Base-by-base conservation (phyloP, 352 stramenopile genomes). In the Phytophthora quininea region DNA sequence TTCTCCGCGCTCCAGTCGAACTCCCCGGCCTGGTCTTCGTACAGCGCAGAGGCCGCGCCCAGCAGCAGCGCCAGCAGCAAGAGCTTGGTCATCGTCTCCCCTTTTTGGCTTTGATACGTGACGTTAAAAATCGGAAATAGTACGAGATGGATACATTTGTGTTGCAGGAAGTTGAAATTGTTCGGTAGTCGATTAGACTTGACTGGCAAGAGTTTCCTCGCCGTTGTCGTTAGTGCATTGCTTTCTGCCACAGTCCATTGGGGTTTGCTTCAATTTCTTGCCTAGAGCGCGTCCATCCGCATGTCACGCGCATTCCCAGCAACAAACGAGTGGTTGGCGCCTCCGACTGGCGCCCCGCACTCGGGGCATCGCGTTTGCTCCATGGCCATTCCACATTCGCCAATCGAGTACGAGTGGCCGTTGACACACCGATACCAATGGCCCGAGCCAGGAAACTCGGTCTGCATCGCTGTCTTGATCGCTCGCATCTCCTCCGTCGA, bases 351-450 rank as follows among this genome's bases (percentile, higher is more conserved):
- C 7, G 73, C 86, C 8, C 77, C 76, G 71, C 89, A 97, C 54
- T 97, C 89, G 2, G 82, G 73, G 43, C 89, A 97, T 1, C 19
- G 62, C 6, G 73, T 64, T 58, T 69, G 46, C 53, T 94, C 46
- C 85, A 95, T 97, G 5, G 88, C 81, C 49, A 80, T 77, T 30
- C 89, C 86, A 58, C 89, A 97, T 48, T 96, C 86, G 9, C 83
- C 86, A 52, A 97, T 92, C 45, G 86, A 84, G 57, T 96, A 95
- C 40, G 86, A 88, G 64, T 97, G 89, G 3, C 88, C 88, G 67
- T 93, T 92, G 0, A 77, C 74, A 33, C 88, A 97, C 50, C 82
- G 69, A 58, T 93, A 96, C 89, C 89, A 87, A n/a, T 80, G 73
- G 0, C 77, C 80, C 5, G 69, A 69, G 12, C 71, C 63, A 0